Evolutionary conservation across 805 yeast genomes (phyloP).

Genomic region (Cyberlindnera euphorbiae): DNA sequence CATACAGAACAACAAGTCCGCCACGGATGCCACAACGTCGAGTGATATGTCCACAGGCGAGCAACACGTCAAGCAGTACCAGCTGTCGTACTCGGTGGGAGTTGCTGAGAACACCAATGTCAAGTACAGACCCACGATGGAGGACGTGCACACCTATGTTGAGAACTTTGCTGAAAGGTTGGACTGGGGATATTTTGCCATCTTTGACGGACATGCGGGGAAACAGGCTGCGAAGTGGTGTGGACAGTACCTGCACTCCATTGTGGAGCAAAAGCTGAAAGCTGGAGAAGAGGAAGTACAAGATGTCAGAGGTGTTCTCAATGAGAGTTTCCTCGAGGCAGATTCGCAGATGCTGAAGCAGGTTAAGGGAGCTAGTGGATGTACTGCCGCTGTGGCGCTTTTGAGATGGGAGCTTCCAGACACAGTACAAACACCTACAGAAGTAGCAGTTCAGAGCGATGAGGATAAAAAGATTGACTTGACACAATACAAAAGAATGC

Average conservation of each 20-base stretch:
- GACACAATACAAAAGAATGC: constrained; percentile 56
- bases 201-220: constrained; percentile 98
- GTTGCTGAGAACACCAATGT: constrained; percentile 87
- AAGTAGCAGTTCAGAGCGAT: not conserved
- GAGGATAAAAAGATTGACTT: constrained; percentile 20
- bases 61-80: constrained; percentile 18
- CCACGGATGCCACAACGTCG: not conserved
- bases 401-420: constrained; percentile 70
- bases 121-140: constrained; percentile 84
- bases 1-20: too few species aligned
- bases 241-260: constrained; percentile 74
- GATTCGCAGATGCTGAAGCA: constrained; percentile 62
- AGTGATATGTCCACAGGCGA: constrained; percentile 2
- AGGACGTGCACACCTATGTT: constrained; percentile 90
- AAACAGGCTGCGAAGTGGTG: constrained; percentile 91
- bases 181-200: constrained; percentile 93
- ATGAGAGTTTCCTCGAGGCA: constrained; percentile 67
- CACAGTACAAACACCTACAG: constrained; percentile 2
- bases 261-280: constrained; percentile 56
- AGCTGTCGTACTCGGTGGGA: constrained; percentile 77
- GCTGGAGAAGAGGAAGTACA: constrained; percentile 39
- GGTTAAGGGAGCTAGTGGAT: constrained; percentile 73
- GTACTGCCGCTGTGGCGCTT: constrained; percentile 94
- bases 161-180: constrained; percentile 87
- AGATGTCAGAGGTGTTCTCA: constrained; percentile 63